Conservation (phyloP, 306 rosid species). For the Oxytropis ochrocephala region DNA sequence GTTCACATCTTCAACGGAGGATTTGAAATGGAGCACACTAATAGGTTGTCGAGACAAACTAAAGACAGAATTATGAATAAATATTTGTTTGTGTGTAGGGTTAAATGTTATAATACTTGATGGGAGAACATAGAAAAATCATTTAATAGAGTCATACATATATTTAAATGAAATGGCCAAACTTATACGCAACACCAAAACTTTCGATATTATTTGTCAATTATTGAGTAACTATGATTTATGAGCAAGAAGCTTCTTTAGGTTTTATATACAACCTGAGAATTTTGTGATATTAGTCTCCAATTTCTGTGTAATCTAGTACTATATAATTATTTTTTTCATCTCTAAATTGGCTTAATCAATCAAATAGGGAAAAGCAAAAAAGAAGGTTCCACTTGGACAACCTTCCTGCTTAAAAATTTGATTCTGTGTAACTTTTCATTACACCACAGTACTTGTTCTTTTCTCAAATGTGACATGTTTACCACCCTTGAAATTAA, state of each 20-base stretch:
- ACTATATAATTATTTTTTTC: background rate
- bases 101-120: too few relatives aligned
- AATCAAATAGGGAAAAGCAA: slow-evolving; percentile 71
- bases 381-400: slow-evolving; percentile 63
- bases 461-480: slow-evolving; percentile 56
- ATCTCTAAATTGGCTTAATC: background rate
- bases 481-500: slow-evolving; percentile 66
- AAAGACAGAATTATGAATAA: too few relatives aligned
- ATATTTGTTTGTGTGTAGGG: too few relatives aligned
- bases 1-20: too few relatives aligned
- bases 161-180: background rate
- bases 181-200: background rate
- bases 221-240: slow-evolving; percentile 12
- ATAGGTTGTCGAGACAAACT: too few relatives aligned
- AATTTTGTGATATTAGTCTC: background rate
- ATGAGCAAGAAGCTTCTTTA: background rate
- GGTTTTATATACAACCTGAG: background rate
- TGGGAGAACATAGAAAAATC: background rate
- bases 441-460: slow-evolving; percentile 66
- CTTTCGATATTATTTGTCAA: background rate
- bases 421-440: slow-evolving; percentile 48
- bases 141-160: background rate
- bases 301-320: slow-evolving; percentile 17
- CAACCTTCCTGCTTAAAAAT: slow-evolving; percentile 44
- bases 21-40: too few relatives aligned